phyloP scores from a whole-genome alignment of 352 stramenopile genomes.

The Pythium guiyangense region DNA sequence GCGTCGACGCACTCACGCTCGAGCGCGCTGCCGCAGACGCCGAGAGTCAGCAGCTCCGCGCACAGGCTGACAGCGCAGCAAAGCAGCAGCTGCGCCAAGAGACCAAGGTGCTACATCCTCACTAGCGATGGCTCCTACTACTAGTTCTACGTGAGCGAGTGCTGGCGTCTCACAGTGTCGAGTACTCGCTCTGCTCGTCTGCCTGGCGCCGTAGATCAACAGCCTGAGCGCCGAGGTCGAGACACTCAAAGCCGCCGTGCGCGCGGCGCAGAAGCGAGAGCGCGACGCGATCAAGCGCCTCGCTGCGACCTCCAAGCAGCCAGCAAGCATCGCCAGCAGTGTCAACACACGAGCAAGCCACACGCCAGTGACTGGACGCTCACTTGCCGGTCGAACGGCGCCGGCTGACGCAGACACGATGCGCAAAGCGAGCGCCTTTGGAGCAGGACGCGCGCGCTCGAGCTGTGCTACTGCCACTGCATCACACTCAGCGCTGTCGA shows the following conservation, averaged over 20 bases:
- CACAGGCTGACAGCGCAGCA: constrained; percentile 19
- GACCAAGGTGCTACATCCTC: constrained; percentile 24
- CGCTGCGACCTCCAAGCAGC: constrained; percentile 21
- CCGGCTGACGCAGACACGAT: not conserved
- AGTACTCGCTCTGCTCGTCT: too few relatives aligned
- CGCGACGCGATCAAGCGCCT: constrained; percentile 40
- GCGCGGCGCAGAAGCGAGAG: constrained; percentile 34
- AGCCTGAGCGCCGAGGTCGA: constrained; percentile 35
- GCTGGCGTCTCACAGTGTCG: not conserved
- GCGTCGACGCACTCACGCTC: constrained; percentile 27
- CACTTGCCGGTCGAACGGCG: not conserved
- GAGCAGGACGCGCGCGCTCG: constrained; percentile 1
- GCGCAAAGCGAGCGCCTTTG: not conserved
- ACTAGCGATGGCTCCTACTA: not conserved
- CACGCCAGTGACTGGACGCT: not conserved
- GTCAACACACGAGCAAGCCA: not conserved
- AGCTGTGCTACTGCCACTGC: not conserved
- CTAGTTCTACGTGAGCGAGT: not conserved
- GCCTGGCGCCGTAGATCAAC: constrained; percentile 43
- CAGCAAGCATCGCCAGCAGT: not conserved
- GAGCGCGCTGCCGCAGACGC: constrained; percentile 19
- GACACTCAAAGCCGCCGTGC: too few relatives aligned
- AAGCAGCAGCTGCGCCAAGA: constrained; percentile 43
- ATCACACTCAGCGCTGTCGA: not conserved
- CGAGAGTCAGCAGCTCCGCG: constrained; percentile 30